Evolutionary conservation across 768 basidiomycete species (phyloP).

Genomic region (Terana coerulea): DNA sequence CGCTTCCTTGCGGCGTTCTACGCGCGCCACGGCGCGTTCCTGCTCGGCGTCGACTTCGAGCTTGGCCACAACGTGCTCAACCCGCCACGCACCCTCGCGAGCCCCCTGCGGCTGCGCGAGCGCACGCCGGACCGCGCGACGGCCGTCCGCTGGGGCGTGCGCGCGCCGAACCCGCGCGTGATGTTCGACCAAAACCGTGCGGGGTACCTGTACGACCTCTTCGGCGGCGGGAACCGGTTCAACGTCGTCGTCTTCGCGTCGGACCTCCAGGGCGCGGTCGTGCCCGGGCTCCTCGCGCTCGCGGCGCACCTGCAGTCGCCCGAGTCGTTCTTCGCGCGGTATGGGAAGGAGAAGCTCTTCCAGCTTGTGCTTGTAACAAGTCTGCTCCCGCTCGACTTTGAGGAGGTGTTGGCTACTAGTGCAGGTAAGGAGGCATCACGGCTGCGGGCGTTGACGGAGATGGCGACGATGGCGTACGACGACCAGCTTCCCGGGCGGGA

Average conservation of each 20-base stretch:
- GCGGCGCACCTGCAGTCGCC: neutral
- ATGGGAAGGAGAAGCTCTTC: neutral
- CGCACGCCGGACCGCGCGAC: neutral
- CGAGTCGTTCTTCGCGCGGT: neutral
- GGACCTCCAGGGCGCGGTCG: neutral
- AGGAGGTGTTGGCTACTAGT: neutral
- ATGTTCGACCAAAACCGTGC: too few species aligned
- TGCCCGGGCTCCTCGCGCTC: neutral
- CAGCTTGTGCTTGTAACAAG: neutral
- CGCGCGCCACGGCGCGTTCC: neutral
- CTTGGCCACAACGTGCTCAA: neutral
- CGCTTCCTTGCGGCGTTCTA: neutral
- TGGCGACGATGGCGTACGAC: neutral
- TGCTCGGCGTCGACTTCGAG: neutral
- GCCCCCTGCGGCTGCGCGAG: too few species aligned
- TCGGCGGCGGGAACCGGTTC: too few species aligned
- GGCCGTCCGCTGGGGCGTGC: too few species aligned
- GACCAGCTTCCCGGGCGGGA: neutral
- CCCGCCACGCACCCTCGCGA: neutral
- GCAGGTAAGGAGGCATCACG: neutral
- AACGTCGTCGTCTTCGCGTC: neutral
- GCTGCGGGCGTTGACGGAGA: neutral
- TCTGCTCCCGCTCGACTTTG: neutral
- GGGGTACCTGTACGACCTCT: too few species aligned
- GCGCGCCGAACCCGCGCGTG: too few species aligned